phyloP scores from a whole-genome alignment of 2,329 filamentous ascomycete species.

The Scleromitrula shiraiana region DNA sequence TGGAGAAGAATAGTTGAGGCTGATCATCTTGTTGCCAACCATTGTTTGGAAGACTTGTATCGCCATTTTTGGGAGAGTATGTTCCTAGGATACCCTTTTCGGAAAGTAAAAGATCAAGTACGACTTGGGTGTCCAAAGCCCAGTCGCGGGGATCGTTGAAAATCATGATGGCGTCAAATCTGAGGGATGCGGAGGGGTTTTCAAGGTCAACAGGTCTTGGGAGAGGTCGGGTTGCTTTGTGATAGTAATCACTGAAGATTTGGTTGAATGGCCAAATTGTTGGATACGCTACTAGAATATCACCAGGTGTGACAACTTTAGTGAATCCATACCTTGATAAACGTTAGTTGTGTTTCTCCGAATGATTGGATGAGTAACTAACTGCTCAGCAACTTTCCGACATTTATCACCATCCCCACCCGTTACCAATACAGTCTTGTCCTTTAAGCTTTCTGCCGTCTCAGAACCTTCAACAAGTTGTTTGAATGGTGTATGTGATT shows the following conservation, averaged over 20 bases:
- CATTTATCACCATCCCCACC: slow-evolving; percentile 41
- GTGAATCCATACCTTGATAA: slow-evolving; percentile 59
- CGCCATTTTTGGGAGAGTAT: slow-evolving; percentile 63
- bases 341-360: slow-evolving; percentile 6
- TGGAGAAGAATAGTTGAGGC: slow-evolving; percentile 77
- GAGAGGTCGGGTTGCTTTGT: slow-evolving; percentile 46
- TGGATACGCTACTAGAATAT: slow-evolving; percentile 67
- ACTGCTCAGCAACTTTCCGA: slow-evolving; percentile 55
- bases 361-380: slow-evolving; percentile 24
- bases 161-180: slow-evolving; percentile 84
- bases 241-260: slow-evolving; percentile 55
- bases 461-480: slow-evolving; percentile 55
- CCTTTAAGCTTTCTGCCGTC: slow-evolving; percentile 41
- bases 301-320: slow-evolving; percentile 75
- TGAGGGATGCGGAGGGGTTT: slow-evolving; percentile 45
- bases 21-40: slow-evolving; percentile 82
- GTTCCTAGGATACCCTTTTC: slow-evolving; percentile 74
- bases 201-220: slow-evolving; percentile 40
- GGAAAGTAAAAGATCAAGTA: slow-evolving; percentile 77
- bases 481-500: slow-evolving; percentile 86
- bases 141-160: slow-evolving; percentile 97
- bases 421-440: slow-evolving; percentile 66
- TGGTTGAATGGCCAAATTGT: slow-evolving; percentile 77
- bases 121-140: slow-evolving; percentile 81
- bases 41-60: slow-evolving; percentile 53